Percentiles rank a stretch among this genome's conserved stretches.
Evolutionary conservation across 2,329 filamentous ascomycete genomes (phyloP).

Genomic region (Cladosporium cucumerinum): DNA sequence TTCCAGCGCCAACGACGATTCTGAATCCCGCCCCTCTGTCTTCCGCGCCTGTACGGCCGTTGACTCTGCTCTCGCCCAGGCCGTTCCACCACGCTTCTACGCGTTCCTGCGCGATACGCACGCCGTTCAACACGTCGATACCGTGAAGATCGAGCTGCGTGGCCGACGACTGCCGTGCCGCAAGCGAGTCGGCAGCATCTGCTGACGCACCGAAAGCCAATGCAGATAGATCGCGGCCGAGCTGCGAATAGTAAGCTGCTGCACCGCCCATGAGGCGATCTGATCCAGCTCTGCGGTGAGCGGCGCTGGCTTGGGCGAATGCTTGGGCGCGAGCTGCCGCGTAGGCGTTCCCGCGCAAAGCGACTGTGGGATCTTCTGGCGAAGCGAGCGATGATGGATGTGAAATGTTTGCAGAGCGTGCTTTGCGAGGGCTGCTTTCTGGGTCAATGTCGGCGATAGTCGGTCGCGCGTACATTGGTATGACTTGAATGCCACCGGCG

Average conservation of each 20-base stretch:
- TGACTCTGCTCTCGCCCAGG: constrained; percentile 62
- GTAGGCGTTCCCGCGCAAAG: constrained; percentile 32
- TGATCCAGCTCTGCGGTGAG: constrained; percentile 62
- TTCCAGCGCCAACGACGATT: constrained; percentile 77
- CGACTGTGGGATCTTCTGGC: constrained; percentile 18
- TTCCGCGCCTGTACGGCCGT: constrained; percentile 43
- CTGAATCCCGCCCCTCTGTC: constrained; percentile 56
- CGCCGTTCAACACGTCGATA: constrained; percentile 74
- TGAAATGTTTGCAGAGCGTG: constrained; percentile 10
- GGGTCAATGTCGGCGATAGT: constrained; percentile 33
- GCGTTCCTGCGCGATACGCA: constrained; percentile 68
- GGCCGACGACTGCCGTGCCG: constrained; percentile 60
- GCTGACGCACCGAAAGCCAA: constrained; percentile 58
- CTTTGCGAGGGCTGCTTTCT: constrained; percentile 6
- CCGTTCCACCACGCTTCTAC: constrained; percentile 73
- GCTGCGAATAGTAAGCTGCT: constrained; percentile 70
- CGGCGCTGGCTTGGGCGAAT: constrained; percentile 56
- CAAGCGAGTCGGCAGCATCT: constrained; percentile 67
- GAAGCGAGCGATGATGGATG: constrained; percentile 27
- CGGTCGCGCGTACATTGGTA: constrained; percentile 45
- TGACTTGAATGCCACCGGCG: constrained; percentile 46
- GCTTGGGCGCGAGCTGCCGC: constrained; percentile 49
- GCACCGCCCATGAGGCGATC: constrained; percentile 71
- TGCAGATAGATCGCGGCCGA: constrained; percentile 62
- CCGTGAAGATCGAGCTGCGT: constrained; percentile 75